Conservation (phyloP, 1,139 yeast species). For the Taphrina deformans region DNA sequence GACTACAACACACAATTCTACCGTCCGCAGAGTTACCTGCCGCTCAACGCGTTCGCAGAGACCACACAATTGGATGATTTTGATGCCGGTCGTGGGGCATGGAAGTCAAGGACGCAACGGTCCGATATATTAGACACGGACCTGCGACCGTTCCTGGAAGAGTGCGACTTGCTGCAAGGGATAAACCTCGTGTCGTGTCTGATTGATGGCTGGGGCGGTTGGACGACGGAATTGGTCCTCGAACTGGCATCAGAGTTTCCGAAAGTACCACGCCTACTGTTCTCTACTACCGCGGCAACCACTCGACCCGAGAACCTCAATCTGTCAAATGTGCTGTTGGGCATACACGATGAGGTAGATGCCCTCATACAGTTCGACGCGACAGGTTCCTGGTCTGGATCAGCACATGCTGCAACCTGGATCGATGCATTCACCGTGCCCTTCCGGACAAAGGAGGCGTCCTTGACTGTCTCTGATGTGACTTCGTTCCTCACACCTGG, state of each 20-base stretch:
- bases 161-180: slow-evolving; percentile 73
- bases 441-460: slow-evolving; percentile 2
- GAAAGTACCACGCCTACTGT: slow-evolving; percentile 13
- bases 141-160: slow-evolving; percentile 68
- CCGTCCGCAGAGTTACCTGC: slow-evolving; percentile 59
- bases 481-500: slow-evolving; percentile 21
- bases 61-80: slow-evolving; percentile 5
- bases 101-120: slow-evolving; percentile 45
- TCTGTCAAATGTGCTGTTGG: slow-evolving; percentile 2
- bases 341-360: slow-evolving; percentile 13
- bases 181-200: slow-evolving; percentile 65
- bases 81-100: slow-evolving; percentile 40
- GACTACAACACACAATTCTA: slow-evolving; percentile 72
- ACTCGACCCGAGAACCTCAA: neutral
- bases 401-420: slow-evolving; percentile 29
- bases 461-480: slow-evolving; percentile 21
- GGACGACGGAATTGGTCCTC: slow-evolving; percentile 55
- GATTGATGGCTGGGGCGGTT: slow-evolving; percentile 85
- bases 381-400: slow-evolving; percentile 10
- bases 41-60: slow-evolving; percentile 36
- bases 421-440: slow-evolving; percentile 33
- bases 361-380: slow-evolving; percentile 3
- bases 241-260: slow-evolving; percentile 64
- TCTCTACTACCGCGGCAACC: neutral
- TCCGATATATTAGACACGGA: slow-evolving; percentile 57